Evolutionary conservation across 1,139 yeast genomes (phyloP), one percentile per base, ranked within the genome.

Genomic region (Protomyces inouyei): DNA sequence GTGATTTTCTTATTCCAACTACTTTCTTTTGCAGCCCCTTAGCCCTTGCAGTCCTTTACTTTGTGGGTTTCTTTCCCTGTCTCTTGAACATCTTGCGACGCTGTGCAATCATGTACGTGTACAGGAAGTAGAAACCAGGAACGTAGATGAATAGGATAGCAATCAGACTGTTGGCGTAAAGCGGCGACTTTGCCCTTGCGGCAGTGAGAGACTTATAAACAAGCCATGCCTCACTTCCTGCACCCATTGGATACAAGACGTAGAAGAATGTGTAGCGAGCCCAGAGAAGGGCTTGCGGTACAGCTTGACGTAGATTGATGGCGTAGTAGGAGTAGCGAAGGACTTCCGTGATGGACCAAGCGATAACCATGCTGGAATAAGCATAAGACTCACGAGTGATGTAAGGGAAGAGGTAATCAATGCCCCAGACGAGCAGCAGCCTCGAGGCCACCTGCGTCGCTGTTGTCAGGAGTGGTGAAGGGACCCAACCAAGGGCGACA

Each of bases 271-370:
- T 69, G 60, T 69, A 69, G 23, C 99, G 83, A 70, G 90, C 77
- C 82, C 87, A 83, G 35, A 85, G 82, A 69, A 93, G 79, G 73
- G 81, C 74, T 57, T 75, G 73, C 9, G 95, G 90, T 18, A 91
- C 88, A 1, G 83, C 84, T 3, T 80, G 79, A 32, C 72, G 70
- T 68, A 89, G 79, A 72, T 86, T 86, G 68, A 83, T 77, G 61
- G 95, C 95, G 73, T 78, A 95, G 78, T 84, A 93, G 55, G 89
- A 81, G 77, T 93, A 93, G 72, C 98, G 83, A 66, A 92, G 85
- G 60, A 90, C 82, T 76, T 93, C 99, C 40, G 98, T 90, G 66
- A 88, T 73, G 21, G 93, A 84, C 99, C 99, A 93, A 21, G 97
- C 93, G 64, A 85, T 72, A 55, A 85, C 80, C 75, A 93, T 82